Evolutionary conservation across 257 asterid species (phyloP), one percentile per base, ranked within the genome.

Genomic region (Nicotiana attenuata): DNA sequence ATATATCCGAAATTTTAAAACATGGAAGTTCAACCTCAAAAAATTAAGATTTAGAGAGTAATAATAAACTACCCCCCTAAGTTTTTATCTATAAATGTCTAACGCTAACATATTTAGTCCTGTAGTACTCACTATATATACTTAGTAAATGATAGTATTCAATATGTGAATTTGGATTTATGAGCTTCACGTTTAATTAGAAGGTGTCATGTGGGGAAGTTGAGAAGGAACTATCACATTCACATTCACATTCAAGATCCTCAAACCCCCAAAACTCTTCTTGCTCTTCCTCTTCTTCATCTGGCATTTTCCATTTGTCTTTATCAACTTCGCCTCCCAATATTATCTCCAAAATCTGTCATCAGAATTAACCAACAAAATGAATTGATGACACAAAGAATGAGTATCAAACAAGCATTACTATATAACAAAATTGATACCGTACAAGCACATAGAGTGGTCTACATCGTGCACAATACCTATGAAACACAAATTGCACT

Each of bases 241-340:
- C 98, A 55, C 81, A 91, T 82, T 92, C 98, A 64, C 93, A 85
- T 86, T 95, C 99, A 56, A 95, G 97, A 90, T 95, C 98, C 85
- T 95, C 99, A 76, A 93, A 95, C 0, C 94, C 98, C 94, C 93
- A 95, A 63, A 95, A 90, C 85, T 86, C 93, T 59, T 90, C 95
- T 66, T 85, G 92, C 9, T 92, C 94, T 60, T 91, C 93, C 1
- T 92, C 97, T 55, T 93, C 92, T 80, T 90, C 92, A 26, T 90
- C 83, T 1, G 92, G 93, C 92, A 93, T 85, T 84, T 89, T 90
- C 99, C 99, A 95, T 83, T 84, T 93, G 65, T 71, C 93, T 81
- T 80, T 86, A 71, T 93, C 91, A 3, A 92, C 80, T 71, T 91
- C 99, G 52, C 82, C 94, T 56, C 89, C 91, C 81, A 81, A 16